Evolutionary conservation across 202 grass and related monocot species (phyloP).

Genomic region (Miscanthus sacchariflorus): DNA sequence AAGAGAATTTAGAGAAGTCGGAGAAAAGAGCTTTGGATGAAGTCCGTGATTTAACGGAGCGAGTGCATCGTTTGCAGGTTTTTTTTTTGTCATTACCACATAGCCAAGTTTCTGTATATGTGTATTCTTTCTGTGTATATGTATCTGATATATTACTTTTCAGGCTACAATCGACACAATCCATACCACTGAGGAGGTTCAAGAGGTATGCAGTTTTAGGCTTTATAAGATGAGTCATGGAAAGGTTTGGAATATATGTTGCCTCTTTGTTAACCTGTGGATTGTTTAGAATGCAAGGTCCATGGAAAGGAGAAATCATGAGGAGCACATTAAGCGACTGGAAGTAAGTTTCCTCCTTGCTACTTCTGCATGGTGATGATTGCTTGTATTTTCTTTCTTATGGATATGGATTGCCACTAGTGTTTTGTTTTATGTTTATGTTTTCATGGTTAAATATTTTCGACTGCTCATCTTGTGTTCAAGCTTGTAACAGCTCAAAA

Average conservation of each 20-base stretch:
- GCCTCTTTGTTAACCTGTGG: slow-evolving; percentile 38
- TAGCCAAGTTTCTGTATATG: slow-evolving; percentile 2
- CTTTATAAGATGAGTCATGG: slow-evolving; percentile 26
- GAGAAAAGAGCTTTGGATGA: slow-evolving; percentile 87
- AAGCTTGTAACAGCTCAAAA: background rate
- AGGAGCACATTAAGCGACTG: slow-evolving; percentile 74
- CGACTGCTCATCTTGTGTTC: background rate
- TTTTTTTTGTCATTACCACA: background rate
- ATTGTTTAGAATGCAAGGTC: slow-evolving; percentile 84
- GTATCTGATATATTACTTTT: slow-evolving; percentile 38
- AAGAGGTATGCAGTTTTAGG: slow-evolving; percentile 69
- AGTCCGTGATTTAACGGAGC: slow-evolving; percentile 64
- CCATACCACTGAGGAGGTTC: slow-evolving; percentile 83
- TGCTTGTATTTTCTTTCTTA: background rate
- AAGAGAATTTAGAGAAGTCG: slow-evolving; percentile 75
- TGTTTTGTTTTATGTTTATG: background rate
- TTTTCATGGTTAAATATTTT: background rate
- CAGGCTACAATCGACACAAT: slow-evolving; percentile 88
- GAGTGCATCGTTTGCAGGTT: slow-evolving; percentile 93
- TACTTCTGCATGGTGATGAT: background rate
- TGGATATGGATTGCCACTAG: background rate
- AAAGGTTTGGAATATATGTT: slow-evolving; percentile 36
- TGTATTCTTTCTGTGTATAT: background rate
- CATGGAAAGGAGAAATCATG: slow-evolving; percentile 71
- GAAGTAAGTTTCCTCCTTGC: slow-evolving; percentile 66